Evolutionary conservation across 1,284 basidiomycete species (phyloP).

Genomic region (Amylostereum chailletii): DNA sequence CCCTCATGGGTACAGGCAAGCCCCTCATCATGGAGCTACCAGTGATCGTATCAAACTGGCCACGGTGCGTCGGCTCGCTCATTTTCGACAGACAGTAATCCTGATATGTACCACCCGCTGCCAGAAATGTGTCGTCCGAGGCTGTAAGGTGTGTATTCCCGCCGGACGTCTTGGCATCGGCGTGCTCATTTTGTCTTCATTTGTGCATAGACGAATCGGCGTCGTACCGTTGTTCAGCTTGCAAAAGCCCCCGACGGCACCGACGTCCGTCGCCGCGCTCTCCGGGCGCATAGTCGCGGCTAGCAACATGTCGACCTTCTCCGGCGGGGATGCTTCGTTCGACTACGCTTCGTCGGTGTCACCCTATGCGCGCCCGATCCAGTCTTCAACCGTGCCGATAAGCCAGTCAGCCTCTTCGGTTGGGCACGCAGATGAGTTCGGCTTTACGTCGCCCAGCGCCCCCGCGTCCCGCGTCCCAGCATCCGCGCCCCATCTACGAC

Average conservation of each 20-base stretch:
- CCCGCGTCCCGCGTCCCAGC: neutral
- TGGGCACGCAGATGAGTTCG: slow-evolving; percentile 24
- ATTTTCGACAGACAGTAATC: slow-evolving; percentile 7
- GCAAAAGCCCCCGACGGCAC: neutral
- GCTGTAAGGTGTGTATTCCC: slow-evolving; percentile 10
- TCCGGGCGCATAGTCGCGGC: neutral
- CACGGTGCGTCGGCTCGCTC: slow-evolving; percentile 39
- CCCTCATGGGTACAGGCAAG: slow-evolving; percentile 60
- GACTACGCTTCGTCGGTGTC: neutral
- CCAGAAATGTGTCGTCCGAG: slow-evolving; percentile 34
- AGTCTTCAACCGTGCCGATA: no score
- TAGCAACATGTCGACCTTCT: neutral
- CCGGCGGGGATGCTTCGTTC: neutral
- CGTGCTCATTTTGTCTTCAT: slow-evolving; percentile 2
- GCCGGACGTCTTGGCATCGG: neutral
- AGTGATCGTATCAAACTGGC: slow-evolving; percentile 75
- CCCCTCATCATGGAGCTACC: slow-evolving; percentile 66
- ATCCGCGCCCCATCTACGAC: neutral
- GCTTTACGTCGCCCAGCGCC: slow-evolving; percentile 6
- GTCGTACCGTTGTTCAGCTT: slow-evolving; percentile 31
- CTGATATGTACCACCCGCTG: slow-evolving; percentile 23
- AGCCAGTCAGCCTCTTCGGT: neutral
- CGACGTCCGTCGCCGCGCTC: neutral
- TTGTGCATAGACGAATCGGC: slow-evolving; percentile 52
- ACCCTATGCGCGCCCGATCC: no score